Conservation (phyloP, 148 eudicot genomes). For the Cornus florida region DNA sequence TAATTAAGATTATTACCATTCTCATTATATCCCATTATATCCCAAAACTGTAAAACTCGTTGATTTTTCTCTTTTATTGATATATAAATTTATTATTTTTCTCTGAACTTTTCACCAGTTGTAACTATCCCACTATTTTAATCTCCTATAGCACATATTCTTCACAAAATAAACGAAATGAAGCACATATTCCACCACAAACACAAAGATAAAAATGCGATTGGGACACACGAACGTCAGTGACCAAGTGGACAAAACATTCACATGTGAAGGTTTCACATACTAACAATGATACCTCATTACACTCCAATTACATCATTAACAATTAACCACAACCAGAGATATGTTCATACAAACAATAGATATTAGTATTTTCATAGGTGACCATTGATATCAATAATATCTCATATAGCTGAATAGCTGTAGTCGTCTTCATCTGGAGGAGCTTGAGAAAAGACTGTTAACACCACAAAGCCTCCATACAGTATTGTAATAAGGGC, state of each 20-base stretch:
- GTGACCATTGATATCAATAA: too few relatives aligned
- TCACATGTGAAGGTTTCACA: background rate
- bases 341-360: background rate
- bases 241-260: background rate
- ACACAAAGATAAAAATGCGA: background rate
- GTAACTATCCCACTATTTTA: too few relatives aligned
- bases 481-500: slow-evolving; percentile 68
- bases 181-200: background rate
- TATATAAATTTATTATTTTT: too few relatives aligned
- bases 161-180: background rate
- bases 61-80: too few relatives aligned
- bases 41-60: too few relatives aligned
- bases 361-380: background rate
- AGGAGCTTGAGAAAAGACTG: slow-evolving; percentile 49
- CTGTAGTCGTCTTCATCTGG: slow-evolving; percentile 45
- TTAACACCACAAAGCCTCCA: slow-evolving; percentile 66
- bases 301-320: background rate
- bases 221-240: background rate
- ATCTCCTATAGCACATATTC: too few relatives aligned
- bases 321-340: background rate
- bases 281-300: background rate
- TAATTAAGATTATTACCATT: too few relatives aligned
- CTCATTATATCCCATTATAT: too few relatives aligned
- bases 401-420: slow-evolving; percentile 51
- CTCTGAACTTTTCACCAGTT: too few relatives aligned